Base-by-base conservation (phyloP, 1,139 yeast genomes). In the Hansenula sp. region DNA sequence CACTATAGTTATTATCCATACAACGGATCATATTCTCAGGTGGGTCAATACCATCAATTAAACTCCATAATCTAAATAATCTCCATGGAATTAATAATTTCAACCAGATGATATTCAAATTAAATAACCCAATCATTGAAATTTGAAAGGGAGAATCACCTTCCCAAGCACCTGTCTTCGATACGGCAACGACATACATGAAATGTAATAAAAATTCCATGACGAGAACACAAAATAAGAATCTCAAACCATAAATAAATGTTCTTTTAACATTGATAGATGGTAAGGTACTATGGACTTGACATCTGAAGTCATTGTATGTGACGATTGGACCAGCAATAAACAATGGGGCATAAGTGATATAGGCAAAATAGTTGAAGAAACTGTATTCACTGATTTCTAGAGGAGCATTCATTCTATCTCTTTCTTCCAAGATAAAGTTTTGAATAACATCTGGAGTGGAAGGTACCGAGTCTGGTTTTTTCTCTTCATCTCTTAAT, bases 1-100 rank as follows among this genome's bases (percentile, higher is more conserved):
- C 94, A 24, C 96, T 85, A 62, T 84, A 93, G 64, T 93, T 94
- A 64, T 94, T 89, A 62, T 89, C 87, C 80, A 94, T 89, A 61
- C 99, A 91, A 46, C 99, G 73, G 46, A 94, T 81, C 99, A 94
- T 94, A 59, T 94, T 94, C 61, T 94, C 99, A 2, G 99, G 98
- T 0, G 98, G 89, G 60, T 93, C 99, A 44, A 93, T 88, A 1
- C 89, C 89, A 65, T 94, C 99, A 16, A 88, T 58, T 50, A 94
- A 68, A 9, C 94, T 78, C 99, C 99, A 94, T 55, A 93, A 71
- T 51, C 99, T 72, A 68, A 94, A 94, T 43, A 93, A 68, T 59
- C 99, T 76, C 99, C 99, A 94, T 2, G 99, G 99, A 44, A 94
- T 84, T 48, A 94, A 72, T 34, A 94, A 73, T 65, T 93, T 85